Percentiles rank a stretch among this genome's conserved stretches.
Conservation (phyloP, 2,329 filamentous ascomycete species). For the Thelonectria olida region DNA sequence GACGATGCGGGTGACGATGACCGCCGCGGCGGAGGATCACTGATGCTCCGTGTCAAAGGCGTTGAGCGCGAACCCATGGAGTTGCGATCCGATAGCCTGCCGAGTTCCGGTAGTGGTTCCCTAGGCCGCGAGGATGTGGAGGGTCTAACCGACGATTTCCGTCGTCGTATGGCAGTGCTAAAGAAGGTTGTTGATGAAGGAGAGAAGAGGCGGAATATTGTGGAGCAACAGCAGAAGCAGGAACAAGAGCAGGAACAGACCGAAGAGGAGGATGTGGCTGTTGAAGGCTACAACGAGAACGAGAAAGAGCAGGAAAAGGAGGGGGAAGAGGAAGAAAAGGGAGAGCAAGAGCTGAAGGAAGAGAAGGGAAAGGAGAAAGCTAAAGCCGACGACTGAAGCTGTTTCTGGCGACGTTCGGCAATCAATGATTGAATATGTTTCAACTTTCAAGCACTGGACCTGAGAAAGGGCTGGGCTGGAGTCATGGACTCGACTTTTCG, state of each 20-base stretch:
- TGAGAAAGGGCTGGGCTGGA: neutral
- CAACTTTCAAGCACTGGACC: neutral
- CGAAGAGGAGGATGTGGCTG: conserved; percentile 24
- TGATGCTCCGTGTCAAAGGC: conserved; percentile 49
- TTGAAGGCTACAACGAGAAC: conserved; percentile 25
- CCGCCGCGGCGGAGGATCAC: conserved; percentile 39
- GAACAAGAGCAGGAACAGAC: conserved; percentile 22
- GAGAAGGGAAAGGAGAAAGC: conserved; percentile 6
- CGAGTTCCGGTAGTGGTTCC: conserved; percentile 44
- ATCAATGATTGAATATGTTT: neutral
- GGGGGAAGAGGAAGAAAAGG: conserved; percentile 14
- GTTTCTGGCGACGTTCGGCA: neutral
- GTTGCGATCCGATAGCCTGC: conserved; percentile 36
- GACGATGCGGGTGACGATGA: conserved; percentile 36
- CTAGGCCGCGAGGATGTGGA: conserved; percentile 58
- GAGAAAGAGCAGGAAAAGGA: conserved; percentile 1
- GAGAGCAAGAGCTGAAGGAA: neutral
- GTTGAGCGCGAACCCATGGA: conserved; percentile 49
- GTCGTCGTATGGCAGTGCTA: conserved; percentile 64
- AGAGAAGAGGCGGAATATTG: conserved; percentile 52
- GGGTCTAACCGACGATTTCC: conserved; percentile 64
- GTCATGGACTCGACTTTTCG: neutral
- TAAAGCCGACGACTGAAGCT: conserved; percentile 19
- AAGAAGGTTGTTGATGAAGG: conserved; percentile 63
- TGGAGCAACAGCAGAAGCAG: conserved; percentile 32